Percentiles rank a stretch among this genome's conserved stretches.
phyloP scores from a whole-genome alignment of 176 grass and related monocot genomes.

The Raddia guianensis region DNA sequence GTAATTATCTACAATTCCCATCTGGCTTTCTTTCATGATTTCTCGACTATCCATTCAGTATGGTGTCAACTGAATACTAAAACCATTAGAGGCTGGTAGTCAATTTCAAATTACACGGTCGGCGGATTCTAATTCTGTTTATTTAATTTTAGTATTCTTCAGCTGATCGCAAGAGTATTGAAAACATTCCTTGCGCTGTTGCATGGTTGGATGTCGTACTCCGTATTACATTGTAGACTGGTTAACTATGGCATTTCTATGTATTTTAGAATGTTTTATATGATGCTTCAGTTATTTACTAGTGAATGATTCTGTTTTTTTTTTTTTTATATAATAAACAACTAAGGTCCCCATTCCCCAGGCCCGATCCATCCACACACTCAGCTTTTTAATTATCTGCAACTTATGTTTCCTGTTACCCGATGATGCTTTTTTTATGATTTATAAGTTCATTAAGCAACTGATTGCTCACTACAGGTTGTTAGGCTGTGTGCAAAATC shows the following conservation, averaged over 20 bases:
- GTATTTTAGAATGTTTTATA: not conserved
- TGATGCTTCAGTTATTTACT: not conserved
- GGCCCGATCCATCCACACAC: no score
- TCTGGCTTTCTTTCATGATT: not conserved
- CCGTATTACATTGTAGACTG: not conserved
- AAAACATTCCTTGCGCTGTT: not conserved
- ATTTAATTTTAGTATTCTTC: not conserved
- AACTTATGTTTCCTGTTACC: not conserved
- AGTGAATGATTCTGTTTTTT: not conserved
- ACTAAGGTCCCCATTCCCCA: not conserved
- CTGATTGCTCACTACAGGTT: slow-evolving; percentile 55
- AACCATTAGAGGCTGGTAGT: not conserved
- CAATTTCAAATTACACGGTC: not conserved
- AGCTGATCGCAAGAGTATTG: slow-evolving; percentile 16
- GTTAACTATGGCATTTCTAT: not conserved
- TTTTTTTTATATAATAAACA: not conserved
- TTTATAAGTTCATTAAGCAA: slow-evolving; percentile 17
- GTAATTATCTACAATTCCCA: not conserved
- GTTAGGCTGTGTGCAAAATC: slow-evolving; percentile 98
- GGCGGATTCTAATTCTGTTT: not conserved
- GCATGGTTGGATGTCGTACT: slow-evolving; percentile 10
- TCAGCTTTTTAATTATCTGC: not conserved
- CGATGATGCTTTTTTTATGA: slow-evolving; percentile 1
- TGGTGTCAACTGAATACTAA: not conserved
- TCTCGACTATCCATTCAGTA: not conserved